Conservation (phyloP, 208 protist genomes). For the Giardia muris region DNA sequence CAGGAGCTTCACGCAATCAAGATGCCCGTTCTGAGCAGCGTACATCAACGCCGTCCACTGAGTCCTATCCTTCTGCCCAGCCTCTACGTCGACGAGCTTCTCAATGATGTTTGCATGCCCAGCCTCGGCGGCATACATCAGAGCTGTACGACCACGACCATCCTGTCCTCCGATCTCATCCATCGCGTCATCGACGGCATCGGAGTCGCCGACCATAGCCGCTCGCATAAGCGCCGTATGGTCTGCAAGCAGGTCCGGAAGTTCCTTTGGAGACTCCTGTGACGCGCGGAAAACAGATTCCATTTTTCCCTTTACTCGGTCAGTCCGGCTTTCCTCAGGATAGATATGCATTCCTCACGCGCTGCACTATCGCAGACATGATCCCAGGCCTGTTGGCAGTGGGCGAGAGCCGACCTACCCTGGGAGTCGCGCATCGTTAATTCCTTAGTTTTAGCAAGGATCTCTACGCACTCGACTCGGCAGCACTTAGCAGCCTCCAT, state of each 20-base stretch:
- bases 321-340: not conserved
- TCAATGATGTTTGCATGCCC: not conserved
- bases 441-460: not conserved
- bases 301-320: too few relatives aligned
- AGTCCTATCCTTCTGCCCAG: not conserved
- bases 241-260: not conserved
- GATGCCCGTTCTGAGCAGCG: not conserved
- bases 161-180: not conserved
- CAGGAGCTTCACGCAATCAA: not conserved
- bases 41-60: not conserved
- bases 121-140: not conserved
- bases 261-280: not conserved
- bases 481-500: conserved; percentile 5
- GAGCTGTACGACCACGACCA: not conserved
- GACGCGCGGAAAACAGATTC: too few relatives aligned
- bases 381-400: not conserved
- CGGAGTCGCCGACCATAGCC: not conserved
- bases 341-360: not conserved
- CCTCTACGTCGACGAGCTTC: not conserved
- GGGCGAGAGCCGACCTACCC: not conserved
- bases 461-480: not conserved
- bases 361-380: not conserved
- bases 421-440: not conserved
- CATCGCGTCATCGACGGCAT: not conserved
- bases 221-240: not conserved